Base-by-base conservation (phyloP, 192 early-diverging fungal species). In the Coemansia sp. region DNA sequence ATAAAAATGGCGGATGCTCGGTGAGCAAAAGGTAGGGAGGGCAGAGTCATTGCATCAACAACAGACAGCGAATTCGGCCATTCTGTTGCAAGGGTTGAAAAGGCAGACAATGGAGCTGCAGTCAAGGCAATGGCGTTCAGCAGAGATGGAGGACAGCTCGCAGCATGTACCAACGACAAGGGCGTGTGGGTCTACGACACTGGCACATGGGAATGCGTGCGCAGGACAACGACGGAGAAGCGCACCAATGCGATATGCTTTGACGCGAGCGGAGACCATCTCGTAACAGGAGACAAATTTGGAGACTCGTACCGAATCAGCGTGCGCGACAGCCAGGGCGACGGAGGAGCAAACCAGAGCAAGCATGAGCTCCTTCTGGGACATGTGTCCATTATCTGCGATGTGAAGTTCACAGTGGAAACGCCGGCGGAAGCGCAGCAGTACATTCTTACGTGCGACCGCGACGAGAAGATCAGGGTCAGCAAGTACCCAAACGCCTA, bases 381-480 rank as follows among this genome's bases (percentile, higher is more conserved):
- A 40, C 96, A 98, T 73, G 96, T 98, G 1, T 98, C 96, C 4
- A 94, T 98, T 79, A 72, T 97, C 5, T 94, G 92, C 11, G 93
- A 94, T 64, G 85, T 98, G 80, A 90, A 75, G 2, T 77, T 98
- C 44, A 81, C 91, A 7, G 66, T 68, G 8, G 87, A 90, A 54
- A 76, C 86, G 55, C 16, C 57, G 12, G 12, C 57, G 5, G 22
- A 22, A 7, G 13, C 58, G 25, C 53, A 20, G 46, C 58, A 71
- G 16, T 89, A 84, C 46, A 70, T 99, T 38, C 81, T 99, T 46
- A 96, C 98, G 10, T 88, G 91, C 51, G 98, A 99, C 74, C 91
- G 98, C 25, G 98, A 99, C 81, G 98, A 99, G 69, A 96, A 99
- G 78, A 90, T 99, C 64, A 90, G 98, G 9, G 84, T 99, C n/a